phyloP scores from a whole-genome alignment of 108 stramenopile species.

The Nannochloropsis oceanica region DNA sequence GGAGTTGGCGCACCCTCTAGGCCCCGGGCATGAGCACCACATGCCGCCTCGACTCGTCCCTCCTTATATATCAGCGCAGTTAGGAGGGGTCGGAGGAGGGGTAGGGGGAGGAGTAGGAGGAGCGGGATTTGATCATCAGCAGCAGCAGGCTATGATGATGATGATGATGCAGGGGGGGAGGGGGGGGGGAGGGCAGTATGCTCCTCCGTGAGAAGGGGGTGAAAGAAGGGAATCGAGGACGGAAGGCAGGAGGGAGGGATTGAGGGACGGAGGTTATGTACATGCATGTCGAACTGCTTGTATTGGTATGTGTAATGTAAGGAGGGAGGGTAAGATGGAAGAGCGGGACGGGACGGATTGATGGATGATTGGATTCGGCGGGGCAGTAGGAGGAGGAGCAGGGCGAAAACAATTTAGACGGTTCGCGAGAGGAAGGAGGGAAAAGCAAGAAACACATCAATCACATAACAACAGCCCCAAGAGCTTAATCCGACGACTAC shows the following conservation, averaged over 20 bases:
- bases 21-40: background rate
- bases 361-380: no score
- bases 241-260: background rate
- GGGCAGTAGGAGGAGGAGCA: no score
- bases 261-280: background rate
- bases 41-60: background rate
- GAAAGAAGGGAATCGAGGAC: background rate
- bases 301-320: no score
- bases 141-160: background rate
- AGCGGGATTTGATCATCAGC: background rate
- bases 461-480: no score
- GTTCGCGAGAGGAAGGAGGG: no score
- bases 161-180: background rate
- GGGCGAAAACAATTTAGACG: no score
- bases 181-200: background rate
- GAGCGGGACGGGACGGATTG: no score
- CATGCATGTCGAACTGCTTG: no score
- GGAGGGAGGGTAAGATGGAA: no score
- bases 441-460: no score
- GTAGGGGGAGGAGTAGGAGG: background rate
- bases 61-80: background rate
- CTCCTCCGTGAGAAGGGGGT: background rate
- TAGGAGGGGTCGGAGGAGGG: background rate
- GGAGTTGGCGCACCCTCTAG: background rate
- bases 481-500: no score